These are phyloP conservation scores for Ceratocystis eucalypticola DNA, from an alignment of 2,329 filamentous ascomycete species.

Conservation along the genomic window DNA sequence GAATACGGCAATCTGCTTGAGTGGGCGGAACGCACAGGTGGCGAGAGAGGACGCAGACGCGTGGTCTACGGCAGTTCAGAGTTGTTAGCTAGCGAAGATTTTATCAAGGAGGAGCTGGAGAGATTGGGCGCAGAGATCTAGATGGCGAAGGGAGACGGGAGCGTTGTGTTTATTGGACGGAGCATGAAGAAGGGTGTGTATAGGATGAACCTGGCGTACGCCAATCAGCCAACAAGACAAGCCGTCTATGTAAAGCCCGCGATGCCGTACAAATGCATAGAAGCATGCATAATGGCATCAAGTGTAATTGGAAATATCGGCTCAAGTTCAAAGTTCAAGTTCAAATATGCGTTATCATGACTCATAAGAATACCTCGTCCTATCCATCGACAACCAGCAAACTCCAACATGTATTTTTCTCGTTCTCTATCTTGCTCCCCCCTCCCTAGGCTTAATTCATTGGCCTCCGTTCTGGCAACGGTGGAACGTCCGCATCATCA, in stretches of 20 bases:
- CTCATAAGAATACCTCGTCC: neutral
- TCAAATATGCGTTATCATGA: neutral
- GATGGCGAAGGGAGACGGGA: neutral
- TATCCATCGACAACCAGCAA: too few relatives aligned
- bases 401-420: neutral
- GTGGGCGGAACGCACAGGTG: constrained; percentile 70
- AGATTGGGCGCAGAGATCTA: constrained; percentile 45
- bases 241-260: too few relatives aligned
- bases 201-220: neutral
- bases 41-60: constrained; percentile 51
- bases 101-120: constrained; percentile 51
- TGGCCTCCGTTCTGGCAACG: constrained; percentile 14
- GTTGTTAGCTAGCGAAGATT: constrained; percentile 54
- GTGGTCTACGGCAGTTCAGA: constrained; percentile 94
- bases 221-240: too few relatives aligned
- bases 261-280: too few relatives aligned
- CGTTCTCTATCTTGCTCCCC: neutral
- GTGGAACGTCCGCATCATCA: constrained; percentile 5
- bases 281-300: too few relatives aligned
- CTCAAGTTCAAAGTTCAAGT: too few relatives aligned
- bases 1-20: constrained; percentile 96
- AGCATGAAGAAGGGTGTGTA: neutral
- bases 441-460: neutral
- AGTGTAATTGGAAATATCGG: too few relatives aligned
- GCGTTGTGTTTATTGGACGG: too few relatives aligned